These are phyloP conservation scores for Penicillium crustosum DNA, from an alignment of 2,329 filamentous ascomycete genomes.

Conservation along the genomic window DNA sequence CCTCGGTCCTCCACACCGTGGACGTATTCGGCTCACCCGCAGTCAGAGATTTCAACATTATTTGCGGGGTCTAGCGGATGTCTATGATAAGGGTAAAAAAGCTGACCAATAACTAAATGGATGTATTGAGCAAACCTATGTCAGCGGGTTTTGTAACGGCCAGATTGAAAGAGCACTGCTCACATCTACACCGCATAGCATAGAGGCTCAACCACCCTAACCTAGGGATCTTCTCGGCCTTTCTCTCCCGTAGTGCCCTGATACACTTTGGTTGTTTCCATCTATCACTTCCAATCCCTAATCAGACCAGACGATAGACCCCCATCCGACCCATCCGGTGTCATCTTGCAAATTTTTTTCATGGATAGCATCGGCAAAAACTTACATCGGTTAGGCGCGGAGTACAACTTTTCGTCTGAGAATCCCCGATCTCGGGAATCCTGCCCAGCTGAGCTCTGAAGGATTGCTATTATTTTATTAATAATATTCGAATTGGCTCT, in stretches of 20 bases:
- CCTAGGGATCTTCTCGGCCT: not conserved
- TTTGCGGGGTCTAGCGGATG: not conserved
- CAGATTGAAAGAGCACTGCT: not conserved
- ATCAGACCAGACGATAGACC: not conserved
- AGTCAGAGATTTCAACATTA: slow-evolving; percentile 1
- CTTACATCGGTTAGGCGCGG: not conserved
- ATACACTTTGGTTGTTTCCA: not conserved
- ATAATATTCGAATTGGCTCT: not conserved
- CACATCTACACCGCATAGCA: not conserved
- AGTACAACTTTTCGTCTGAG: not conserved
- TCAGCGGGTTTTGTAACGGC: not conserved
- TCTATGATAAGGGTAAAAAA: not conserved
- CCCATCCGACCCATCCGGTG: not conserved
- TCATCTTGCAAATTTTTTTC: not conserved
- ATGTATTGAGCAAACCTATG: not conserved
- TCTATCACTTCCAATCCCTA: not conserved
- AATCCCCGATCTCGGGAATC: not conserved
- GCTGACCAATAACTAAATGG: not conserved
- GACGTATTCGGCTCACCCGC: not conserved
- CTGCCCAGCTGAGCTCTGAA: not conserved
- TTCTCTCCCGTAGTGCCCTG: not conserved
- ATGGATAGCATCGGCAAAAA: not conserved
- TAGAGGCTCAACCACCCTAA: not conserved
- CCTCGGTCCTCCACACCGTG: not conserved
- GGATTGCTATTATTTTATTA: not conserved